Evolutionary conservation across 1,139 yeast species (phyloP).

Genomic region (Debaryomyces singareniensis): DNA sequence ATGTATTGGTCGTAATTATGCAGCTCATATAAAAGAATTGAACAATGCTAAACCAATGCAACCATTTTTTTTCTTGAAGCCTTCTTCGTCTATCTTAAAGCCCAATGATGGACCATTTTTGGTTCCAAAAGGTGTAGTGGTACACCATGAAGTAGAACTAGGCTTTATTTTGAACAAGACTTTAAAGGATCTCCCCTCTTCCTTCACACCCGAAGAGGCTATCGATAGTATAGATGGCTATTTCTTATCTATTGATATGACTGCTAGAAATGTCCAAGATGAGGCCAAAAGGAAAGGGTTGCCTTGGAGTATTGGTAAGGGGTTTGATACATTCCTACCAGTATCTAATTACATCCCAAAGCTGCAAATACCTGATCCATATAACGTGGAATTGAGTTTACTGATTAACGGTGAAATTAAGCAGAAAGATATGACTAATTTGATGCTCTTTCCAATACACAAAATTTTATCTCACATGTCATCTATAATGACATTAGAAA

Average conservation of each 20-base stretch:
- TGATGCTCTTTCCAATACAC: conserved; percentile 89
- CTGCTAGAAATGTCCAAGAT: conserved; percentile 93
- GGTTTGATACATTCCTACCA: conserved; percentile 93
- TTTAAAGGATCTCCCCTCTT: conserved; percentile 55
- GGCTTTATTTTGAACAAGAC: conserved; percentile 69
- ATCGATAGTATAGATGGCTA: conserved; percentile 76
- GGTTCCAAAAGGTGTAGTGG: conserved; percentile 73
- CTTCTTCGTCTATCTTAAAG: conserved; percentile 57
- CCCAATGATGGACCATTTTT: conserved; percentile 71
- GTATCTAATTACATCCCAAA: conserved; percentile 67
- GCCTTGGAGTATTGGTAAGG: conserved; percentile 96
- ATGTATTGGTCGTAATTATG: conserved; percentile 95
- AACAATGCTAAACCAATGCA: conserved; percentile 73
- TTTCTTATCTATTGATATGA: conserved; percentile 84
- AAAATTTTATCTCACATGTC: conserved; percentile 77
- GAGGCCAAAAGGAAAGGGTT: conserved; percentile 91
- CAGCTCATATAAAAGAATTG: conserved; percentile 87
- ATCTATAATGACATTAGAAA: conserved; percentile 78
- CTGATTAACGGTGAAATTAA: conserved; percentile 62
- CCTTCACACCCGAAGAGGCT: conserved; percentile 62
- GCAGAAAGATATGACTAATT: conserved; percentile 72
- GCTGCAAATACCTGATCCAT: conserved; percentile 61
- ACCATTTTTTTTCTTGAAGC: conserved; percentile 91
- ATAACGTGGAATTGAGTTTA: conserved; percentile 60
- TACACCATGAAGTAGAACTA: conserved; percentile 90